Evolutionary conservation across 2,329 filamentous ascomycete species (phyloP), one percentile per base, ranked within the genome.

Genomic region (Alternaria gaisen): DNA sequence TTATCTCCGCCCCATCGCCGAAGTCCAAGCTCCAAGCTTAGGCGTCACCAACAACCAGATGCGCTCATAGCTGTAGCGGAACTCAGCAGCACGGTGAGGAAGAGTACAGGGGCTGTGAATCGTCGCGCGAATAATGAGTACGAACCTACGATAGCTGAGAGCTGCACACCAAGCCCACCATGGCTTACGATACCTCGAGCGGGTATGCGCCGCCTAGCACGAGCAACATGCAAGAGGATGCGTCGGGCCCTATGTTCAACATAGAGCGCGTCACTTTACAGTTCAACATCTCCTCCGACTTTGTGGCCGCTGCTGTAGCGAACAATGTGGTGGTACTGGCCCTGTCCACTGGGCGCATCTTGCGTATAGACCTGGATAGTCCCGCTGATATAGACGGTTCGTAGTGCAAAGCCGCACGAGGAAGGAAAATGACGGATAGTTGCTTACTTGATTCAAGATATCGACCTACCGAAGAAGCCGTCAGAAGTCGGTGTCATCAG

Each of bases 281-380:
- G 78, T 99, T 99, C 84, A 91, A 92, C 61, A 90, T 98, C 72
- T 92, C 94, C 2, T 93, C 94, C 67, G 92, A 97, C 80, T 98
- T 99, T 76, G 95, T 97, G 48, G 94, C 95, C 18, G 94, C 94
- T 41, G 94, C 97, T 80, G 94, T 98, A 57, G 94, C 94, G 66
- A 98, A 99, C 80, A 97, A 99, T 83, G 94, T 98, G 63, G 86
- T 99, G 58, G 89, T 98, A 22, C 85, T 99, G 53, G 95, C 95
- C 41, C 86, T 99, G 38, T 94, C 93, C 5, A 97, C 94, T 60
- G 93, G 93, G 52, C 90, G 94, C 70, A 95, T 99, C 66, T 83
- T 99, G 61, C 89, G 95, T 62, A 99, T 99, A 78, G 95, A 98
- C 77, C 83, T 98, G 53, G 93, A 97, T 79, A 92, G 90, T 73